phyloP scores from a whole-genome alignment of 208 protist species.

The Vickermania ingenoplastis region DNA sequence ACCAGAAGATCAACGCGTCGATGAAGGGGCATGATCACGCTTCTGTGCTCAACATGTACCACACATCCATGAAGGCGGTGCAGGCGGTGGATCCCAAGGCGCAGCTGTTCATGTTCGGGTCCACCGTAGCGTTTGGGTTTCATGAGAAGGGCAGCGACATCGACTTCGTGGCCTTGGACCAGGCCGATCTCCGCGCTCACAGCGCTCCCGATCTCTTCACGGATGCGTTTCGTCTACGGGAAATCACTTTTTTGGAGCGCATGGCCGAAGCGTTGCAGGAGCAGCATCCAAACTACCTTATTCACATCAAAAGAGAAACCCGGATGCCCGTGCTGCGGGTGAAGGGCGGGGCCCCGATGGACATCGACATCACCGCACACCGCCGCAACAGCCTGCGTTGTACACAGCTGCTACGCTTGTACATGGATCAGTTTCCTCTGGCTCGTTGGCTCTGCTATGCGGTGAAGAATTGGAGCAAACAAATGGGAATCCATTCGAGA shows the following conservation, averaged over 20 bases:
- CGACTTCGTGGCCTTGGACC: conserved; percentile 63
- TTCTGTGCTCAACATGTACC: background rate
- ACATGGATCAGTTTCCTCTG: conserved; percentile 54
- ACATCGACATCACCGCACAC: conserved; percentile 47
- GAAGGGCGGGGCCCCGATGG: background rate
- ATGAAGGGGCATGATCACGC: background rate
- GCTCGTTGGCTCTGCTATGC: conserved; percentile 63
- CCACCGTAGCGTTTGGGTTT: conserved; percentile 60
- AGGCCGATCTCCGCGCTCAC: conserved; percentile 29
- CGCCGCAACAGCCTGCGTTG: conserved; percentile 82
- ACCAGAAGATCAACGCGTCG: background rate
- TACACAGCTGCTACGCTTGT: conserved; percentile 57
- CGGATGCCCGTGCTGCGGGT: conserved; percentile 84
- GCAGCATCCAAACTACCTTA: conserved; percentile 30
- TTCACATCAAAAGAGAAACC: conserved; percentile 67
- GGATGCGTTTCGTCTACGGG: conserved; percentile 52
- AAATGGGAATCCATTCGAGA: conserved; percentile 50
- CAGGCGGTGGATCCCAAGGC: conserved; percentile 32
- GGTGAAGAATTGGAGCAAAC: conserved; percentile 84
- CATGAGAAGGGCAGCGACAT: conserved; percentile 63
- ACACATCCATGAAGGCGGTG: conserved; percentile 13
- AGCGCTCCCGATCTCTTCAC: conserved; percentile 44
- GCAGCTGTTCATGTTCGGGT: conserved; percentile 74
- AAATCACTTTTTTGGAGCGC: conserved; percentile 46
- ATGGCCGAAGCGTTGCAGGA: conserved; percentile 12